Base-by-base conservation (phyloP, 1,284 basidiomycete species). In the Leucoagaricus sp. region DNA sequence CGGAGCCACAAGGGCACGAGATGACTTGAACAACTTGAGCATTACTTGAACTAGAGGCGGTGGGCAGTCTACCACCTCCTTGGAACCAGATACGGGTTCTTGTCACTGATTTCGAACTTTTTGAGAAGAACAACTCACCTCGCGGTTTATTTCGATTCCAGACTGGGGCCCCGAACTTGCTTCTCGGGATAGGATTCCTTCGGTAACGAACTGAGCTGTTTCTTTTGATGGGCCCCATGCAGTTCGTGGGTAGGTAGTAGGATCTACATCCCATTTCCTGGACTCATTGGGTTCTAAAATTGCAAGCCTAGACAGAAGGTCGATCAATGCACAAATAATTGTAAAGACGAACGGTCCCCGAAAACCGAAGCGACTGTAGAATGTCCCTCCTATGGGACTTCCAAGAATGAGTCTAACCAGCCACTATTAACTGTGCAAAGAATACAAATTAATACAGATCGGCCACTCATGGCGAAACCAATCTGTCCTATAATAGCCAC, bases 311-410 rank as follows among this genome's bases (percentile, higher is more conserved):
- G 80, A 83, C 26, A 89, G 55, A 23, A 91, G 75, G 65, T 94
- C 89, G 5, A 87, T 58, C 4, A 77, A 62, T 1, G 84, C 81
- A 57, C 84, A 69, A 45, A 80, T 76, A 59, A 91, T 80, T 3
- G 83, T 81, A 62, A 90, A 89, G 49, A 93, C 79, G 67, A 91
- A 89, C 1, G 92, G 90, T 1, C 81, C 86, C 36, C 85, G 79
- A 71, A 85, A 91, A 3, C 88, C 92, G 64, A 91, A 86, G 2
- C 72, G 75, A 23, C 72, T 65, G 68, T 87, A 92, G 4, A 94
- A 69, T 2, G 77, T 76, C 10, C 91, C 91, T n/a, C 89, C 87
- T 1, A 87, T 80, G 0, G 90, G 86, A 1, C 89, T 87, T 2
- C 84, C 85, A 29, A 84, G 71, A 28, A 88, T 54, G 19, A 67